A percentile compares a stretch with the other conserved stretches of the same genome.
phyloP scores from a whole-genome alignment of 2,329 filamentous ascomycete genomes.

The Pseudopyricularia cyperi region DNA sequence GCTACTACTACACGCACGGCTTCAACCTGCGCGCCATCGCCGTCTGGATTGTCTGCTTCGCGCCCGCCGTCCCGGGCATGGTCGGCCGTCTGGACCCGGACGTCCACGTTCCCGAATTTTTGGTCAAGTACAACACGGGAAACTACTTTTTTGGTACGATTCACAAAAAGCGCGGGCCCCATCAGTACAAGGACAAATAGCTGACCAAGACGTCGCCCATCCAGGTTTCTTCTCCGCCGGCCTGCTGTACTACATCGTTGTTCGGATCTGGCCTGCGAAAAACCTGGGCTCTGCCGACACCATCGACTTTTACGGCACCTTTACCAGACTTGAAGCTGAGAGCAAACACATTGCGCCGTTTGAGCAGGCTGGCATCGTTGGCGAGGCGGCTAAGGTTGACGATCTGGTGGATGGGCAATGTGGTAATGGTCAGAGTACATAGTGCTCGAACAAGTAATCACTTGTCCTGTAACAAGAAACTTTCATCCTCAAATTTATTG shows the following conservation, averaged over 20 bases:
- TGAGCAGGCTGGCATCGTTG: background rate
- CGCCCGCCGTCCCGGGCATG: background rate
- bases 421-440: background rate
- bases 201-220: background rate
- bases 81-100: background rate
- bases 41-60: background rate
- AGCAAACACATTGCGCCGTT: background rate
- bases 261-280: constrained; percentile 23
- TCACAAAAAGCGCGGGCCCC: background rate
- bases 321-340: constrained; percentile 26
- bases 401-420: background rate
- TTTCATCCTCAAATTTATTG: too few species aligned
- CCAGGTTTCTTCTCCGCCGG: constrained; percentile 1
- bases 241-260: constrained; percentile 9
- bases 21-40: constrained; percentile 15
- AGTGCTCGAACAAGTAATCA: too few species aligned
- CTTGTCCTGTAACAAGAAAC: background rate
- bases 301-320: constrained; percentile 29
- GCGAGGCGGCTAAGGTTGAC: background rate
- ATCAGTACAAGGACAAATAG: too few species aligned
- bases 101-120: background rate
- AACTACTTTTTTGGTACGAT: constrained; percentile 3
- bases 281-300: constrained; percentile 29
- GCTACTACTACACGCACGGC: constrained; percentile 29
- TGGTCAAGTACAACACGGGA: constrained; percentile 1